Evolutionary conservation across 2,329 filamentous ascomycete genomes (phyloP).

Genomic region (Pyrenophora teres): DNA sequence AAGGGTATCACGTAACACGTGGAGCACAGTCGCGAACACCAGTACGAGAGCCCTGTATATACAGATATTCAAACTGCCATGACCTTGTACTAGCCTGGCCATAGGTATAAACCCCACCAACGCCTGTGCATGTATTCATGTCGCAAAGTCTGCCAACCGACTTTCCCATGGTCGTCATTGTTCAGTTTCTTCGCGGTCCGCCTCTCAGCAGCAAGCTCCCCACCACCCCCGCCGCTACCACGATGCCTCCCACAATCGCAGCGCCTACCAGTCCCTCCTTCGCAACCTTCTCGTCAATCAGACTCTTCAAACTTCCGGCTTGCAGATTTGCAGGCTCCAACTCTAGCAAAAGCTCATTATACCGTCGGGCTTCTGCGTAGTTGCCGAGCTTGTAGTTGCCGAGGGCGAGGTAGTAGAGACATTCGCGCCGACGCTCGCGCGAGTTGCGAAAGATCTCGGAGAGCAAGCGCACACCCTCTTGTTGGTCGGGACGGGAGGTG

Average conservation of each 20-base stretch:
- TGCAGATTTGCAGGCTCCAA: constrained; percentile 92
- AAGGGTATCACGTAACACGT: neutral
- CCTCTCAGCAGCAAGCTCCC: constrained; percentile 85
- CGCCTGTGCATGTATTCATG: constrained; percentile 29
- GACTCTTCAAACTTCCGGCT: constrained; percentile 78
- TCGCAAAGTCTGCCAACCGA: neutral
- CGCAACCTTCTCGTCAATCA: constrained; percentile 96
- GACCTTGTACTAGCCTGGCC: constrained; percentile 15
- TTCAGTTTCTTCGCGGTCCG: constrained; percentile 61
- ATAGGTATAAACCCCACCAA: constrained; percentile 32
- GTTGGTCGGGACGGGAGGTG: constrained; percentile 79
- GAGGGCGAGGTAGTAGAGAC: constrained; percentile 95
- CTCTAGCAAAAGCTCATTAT: constrained; percentile 90
- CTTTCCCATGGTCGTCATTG: neutral
- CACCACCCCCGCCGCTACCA: constrained; percentile 89
- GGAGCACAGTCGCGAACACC: neutral
- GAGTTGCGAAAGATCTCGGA: constrained; percentile 95
- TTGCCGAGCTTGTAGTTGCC: constrained; percentile 99
- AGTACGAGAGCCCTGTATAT: constrained; percentile 6
- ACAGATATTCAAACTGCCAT: constrained; percentile 13
- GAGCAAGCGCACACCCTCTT: constrained; percentile 89
- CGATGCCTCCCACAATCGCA: constrained; percentile 90
- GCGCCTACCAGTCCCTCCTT: constrained; percentile 93
- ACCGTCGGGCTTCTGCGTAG: constrained; percentile 90
- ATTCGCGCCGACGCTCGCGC: constrained; percentile 92